Conservation (phyloP, 495 filamentous ascomycete genomes). For the Cercophora newfieldiana region DNA sequence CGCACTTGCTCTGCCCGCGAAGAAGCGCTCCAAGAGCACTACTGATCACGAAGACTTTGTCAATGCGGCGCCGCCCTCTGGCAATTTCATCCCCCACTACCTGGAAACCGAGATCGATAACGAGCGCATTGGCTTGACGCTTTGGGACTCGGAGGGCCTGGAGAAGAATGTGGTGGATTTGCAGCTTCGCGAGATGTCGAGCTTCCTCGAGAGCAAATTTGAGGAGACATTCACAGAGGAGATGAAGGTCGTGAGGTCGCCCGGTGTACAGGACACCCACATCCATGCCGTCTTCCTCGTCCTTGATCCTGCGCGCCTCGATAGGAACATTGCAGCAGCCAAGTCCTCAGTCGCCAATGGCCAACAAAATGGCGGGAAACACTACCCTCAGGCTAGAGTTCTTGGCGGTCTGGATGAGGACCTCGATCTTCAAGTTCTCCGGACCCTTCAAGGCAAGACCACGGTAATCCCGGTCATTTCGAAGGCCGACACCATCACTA, state of each 20-base stretch:
- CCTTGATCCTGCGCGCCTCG: constrained; percentile 84
- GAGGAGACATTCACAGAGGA: constrained; percentile 97
- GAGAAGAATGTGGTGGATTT: constrained; percentile 93
- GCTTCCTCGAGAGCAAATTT: constrained; percentile 96
- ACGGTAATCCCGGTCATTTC: constrained; percentile 94
- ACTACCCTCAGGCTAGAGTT: constrained; percentile 45
- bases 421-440: constrained; percentile 86
- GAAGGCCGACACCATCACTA: constrained; percentile 95
- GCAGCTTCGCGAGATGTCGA: constrained; percentile 85
- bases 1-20: constrained; percentile 73
- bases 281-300: constrained; percentile 95
- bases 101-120: constrained; percentile 93
- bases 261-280: constrained; percentile 92
- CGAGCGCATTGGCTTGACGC: constrained; percentile 87
- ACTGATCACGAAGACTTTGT: constrained; percentile 55
- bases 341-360: constrained; percentile 56
- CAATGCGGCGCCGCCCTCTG: constrained; percentile 47
- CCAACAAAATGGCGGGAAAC: constrained; percentile 52
- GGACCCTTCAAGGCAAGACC: constrained; percentile 88
- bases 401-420: constrained; percentile 82
- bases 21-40: constrained; percentile 62
- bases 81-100: constrained; percentile 79
- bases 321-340: constrained; percentile 73
- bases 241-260: constrained; percentile 93
- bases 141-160: constrained; percentile 94